A percentile compares a stretch with the other conserved stretches of the same genome.
phyloP scores from a whole-genome alignment of 192 early-diverging fungal species.

The Backusella westeae region DNA sequence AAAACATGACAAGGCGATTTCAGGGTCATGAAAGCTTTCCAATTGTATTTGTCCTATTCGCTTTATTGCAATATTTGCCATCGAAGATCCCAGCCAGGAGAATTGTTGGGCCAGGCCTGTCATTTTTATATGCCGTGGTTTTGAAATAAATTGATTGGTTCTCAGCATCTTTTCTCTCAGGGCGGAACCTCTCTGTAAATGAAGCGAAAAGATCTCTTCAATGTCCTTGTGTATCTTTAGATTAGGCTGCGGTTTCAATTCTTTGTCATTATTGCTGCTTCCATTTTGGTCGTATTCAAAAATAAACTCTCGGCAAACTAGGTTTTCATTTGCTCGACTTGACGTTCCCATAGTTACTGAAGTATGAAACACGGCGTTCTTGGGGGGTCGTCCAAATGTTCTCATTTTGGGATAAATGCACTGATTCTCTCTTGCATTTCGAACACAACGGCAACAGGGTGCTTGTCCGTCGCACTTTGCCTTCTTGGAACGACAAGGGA shows the following conservation, averaged over 20 bases:
- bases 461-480: slow-evolving; percentile 28
- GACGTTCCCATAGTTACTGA: slow-evolving; percentile 2
- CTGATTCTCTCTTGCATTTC: slow-evolving; percentile 2
- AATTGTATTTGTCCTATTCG: neutral
- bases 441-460: slow-evolving; percentile 18
- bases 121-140: neutral
- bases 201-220: neutral
- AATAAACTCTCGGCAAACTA: slow-evolving; percentile 24
- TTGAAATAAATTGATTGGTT: neutral
- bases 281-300: slow-evolving; percentile 16
- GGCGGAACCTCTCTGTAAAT: neutral
- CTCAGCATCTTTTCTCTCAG: neutral
- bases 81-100: neutral
- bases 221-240: neutral
- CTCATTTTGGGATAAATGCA: slow-evolving; percentile 22
- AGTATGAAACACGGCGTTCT: slow-evolving; percentile 32
- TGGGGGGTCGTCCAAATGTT: slow-evolving; percentile 27
- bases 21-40: neutral
- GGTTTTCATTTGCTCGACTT: neutral
- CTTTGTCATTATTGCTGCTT: neutral
- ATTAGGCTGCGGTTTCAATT: neutral
- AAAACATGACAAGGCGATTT: neutral
- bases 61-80: neutral
- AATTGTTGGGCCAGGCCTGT: neutral
- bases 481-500: slow-evolving; percentile 27